Evolutionary conservation across 1,139 yeast genomes (phyloP), one percentile per base, ranked within the genome.

Genomic region (Suhomyces bokatorum): DNA sequence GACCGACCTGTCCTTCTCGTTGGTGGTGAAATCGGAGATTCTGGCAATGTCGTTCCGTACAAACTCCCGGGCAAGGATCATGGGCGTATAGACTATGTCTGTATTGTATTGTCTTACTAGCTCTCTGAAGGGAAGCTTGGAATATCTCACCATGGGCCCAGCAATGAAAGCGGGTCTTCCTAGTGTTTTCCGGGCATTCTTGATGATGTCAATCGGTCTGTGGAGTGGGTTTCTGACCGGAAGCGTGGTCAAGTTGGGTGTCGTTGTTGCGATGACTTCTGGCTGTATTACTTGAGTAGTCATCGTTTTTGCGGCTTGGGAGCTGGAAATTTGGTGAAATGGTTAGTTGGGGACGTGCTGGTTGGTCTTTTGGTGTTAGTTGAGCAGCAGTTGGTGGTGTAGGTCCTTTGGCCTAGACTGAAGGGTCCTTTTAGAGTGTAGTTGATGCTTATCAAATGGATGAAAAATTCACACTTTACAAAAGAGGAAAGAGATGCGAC

Each of bases 111-210:
- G 82, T 35, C 97, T 75, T 12, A 91, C 62, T 6, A 88, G 68
- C 49, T 87, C 87, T 39, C 99, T 76, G 59, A 93, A 93, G 4
- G 99, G 97, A 35, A 95, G 77, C 63, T 93, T 93, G 1, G 97
- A 89, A 69, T 93, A 93, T 43, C 99, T 73, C 1, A 93, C 99
- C 99, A 93, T 93, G 6, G 99, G 99, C 0, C 98, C 99, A 0
- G 96, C 93, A 13, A 93, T 78, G 48, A 75, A 78, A 0, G 84
- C 93, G 0, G 90, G 88, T 45, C 88, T 67, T 1, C 77, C 76
- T 40, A 75, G 71, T 2, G 45, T 46, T 13, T 70, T 50, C 50
- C 42, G 50, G 31, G 51, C 52, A 10, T 69, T 65, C 36, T 72
- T 67, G 22, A 85, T 69, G 28, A 85, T 78, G 32, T 67, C 61